Percentiles rank a stretch among this genome's conserved stretches.
These are phyloP conservation scores for Aureobasidium sp. DNA, from an alignment of 2,329 filamentous ascomycete species.

Conservation along the genomic window DNA sequence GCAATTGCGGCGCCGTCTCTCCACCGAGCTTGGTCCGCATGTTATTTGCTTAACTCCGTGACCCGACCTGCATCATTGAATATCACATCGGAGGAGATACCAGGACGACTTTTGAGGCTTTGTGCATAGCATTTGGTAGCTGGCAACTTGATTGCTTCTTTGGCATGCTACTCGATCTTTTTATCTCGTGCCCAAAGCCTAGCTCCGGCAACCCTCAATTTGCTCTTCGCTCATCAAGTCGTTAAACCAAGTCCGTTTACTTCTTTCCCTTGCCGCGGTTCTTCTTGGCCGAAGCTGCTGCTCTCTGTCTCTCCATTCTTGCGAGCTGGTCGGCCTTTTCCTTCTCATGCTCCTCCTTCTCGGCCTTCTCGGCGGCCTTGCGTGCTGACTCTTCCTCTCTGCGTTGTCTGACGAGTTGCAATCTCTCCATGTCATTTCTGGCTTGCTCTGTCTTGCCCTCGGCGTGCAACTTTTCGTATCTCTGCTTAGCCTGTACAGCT, in stretches of 20 bases:
- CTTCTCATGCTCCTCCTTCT: conserved; percentile 48
- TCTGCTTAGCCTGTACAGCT: conserved; percentile 79
- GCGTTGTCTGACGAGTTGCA: conserved; percentile 76
- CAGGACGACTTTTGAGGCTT: background rate
- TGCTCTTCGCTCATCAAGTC: background rate
- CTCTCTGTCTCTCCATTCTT: conserved; percentile 38
- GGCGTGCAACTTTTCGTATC: conserved; percentile 84
- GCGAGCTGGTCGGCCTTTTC: conserved; percentile 40
- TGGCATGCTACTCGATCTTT: background rate
- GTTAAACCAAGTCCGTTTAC: background rate
- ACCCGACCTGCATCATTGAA: too few relatives aligned
- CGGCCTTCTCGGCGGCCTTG: conserved; percentile 59
- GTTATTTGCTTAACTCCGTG: background rate
- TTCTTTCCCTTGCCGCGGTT: conserved; percentile 36
- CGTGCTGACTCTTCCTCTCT: conserved; percentile 74
- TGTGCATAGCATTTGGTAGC: conserved; percentile 6
- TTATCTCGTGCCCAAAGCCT: background rate
- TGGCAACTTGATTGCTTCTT: background rate
- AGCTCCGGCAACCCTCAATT: background rate
- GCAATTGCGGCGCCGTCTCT: background rate
- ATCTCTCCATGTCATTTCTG: conserved; percentile 74
- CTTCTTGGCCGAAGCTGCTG: conserved; percentile 29
- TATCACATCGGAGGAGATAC: background rate
- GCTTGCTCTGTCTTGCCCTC: conserved; percentile 97
- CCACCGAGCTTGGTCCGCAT: background rate